Percentiles rank a stretch among this genome's conserved stretches.
Conservation (phyloP, 2,329 filamentous ascomycete genomes). For the Talaromyces sp. region DNA sequence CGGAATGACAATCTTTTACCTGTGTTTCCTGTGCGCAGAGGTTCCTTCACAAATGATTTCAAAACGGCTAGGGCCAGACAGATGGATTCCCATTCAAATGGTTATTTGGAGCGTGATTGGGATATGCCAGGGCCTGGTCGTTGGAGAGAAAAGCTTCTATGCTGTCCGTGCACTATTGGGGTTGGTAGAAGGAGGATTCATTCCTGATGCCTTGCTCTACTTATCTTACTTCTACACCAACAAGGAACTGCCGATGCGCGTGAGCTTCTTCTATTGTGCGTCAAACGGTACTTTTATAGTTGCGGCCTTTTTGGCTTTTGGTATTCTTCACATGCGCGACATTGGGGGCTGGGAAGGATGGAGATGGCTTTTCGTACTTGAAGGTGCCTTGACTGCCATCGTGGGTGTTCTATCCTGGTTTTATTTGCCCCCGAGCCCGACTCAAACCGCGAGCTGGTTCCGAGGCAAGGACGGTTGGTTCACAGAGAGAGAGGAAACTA, state of each 20-base stretch:
- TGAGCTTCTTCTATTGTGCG: background rate
- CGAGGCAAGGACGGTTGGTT: conserved; percentile 39
- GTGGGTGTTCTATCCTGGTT: conserved; percentile 26
- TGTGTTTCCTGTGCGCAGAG: conserved; percentile 51
- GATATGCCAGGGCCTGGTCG: conserved; percentile 40
- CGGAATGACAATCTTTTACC: conserved; percentile 46
- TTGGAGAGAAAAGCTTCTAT: conserved; percentile 38
- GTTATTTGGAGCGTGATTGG: conserved; percentile 31
- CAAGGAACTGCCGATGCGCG: background rate
- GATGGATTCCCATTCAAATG: conserved; percentile 32
- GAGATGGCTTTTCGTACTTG: background rate
- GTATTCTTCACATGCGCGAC: conserved; percentile 1
- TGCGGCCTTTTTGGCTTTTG: background rate
- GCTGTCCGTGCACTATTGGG: conserved; percentile 40
- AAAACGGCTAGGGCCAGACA: conserved; percentile 54
- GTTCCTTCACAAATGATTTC: conserved; percentile 58
- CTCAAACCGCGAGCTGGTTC: conserved; percentile 32
- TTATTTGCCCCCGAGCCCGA: conserved; percentile 33
- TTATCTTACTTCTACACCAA: conserved; percentile 2
- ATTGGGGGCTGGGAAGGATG: background rate
- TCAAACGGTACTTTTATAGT: background rate
- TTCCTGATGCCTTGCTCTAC: background rate
- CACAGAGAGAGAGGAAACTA: conserved; percentile 51
- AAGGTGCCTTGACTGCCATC: background rate
- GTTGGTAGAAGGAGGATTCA: conserved; percentile 26